Conservation (phyloP, 1,139 yeast genomes). For the Saccharomycopsis phalli region DNA sequence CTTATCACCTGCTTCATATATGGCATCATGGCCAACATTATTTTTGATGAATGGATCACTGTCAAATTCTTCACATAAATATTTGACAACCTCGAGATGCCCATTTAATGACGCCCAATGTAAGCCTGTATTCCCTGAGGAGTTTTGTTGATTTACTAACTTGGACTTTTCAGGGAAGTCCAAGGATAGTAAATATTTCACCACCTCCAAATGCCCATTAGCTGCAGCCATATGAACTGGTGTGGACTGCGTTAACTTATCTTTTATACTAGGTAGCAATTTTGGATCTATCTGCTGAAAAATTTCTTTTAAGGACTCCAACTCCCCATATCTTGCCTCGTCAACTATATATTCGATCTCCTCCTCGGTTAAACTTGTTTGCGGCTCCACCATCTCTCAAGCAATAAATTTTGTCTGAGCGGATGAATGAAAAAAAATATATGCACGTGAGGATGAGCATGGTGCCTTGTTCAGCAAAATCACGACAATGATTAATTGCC, state of each 20-base stretch:
- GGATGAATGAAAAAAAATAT: no score
- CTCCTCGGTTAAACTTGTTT: constrained; percentile 44
- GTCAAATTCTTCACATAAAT: constrained; percentile 59
- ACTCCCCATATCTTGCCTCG: constrained; percentile 82
- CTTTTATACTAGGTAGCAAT: constrained; percentile 44
- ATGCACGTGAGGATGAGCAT: no score
- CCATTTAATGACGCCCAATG: constrained; percentile 97
- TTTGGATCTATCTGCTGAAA: constrained; percentile 54
- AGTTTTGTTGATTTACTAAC: constrained; percentile 53
- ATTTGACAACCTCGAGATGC: constrained; percentile 59
- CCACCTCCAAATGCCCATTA: constrained; percentile 75
- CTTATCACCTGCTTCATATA: constrained; percentile 73
- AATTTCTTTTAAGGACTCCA: constrained; percentile 60
- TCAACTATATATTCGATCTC: constrained; percentile 74
- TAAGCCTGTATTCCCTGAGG: constrained; percentile 82
- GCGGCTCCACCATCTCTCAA: constrained; percentile 7
- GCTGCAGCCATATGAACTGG: constrained; percentile 94
- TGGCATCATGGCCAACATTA: constrained; percentile 67
- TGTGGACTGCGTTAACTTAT: constrained; percentile 58
- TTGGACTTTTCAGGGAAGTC: constrained; percentile 35
- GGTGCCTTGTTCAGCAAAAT: no score
- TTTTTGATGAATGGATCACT: constrained; percentile 81
- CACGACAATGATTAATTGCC: no score
- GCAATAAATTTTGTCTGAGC: background rate
- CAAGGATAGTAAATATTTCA: constrained; percentile 49